Percentiles rank a stretch among this genome's conserved stretches.
These are phyloP conservation scores for Botrytis galanthina DNA, from an alignment of 2,329 filamentous ascomycete species.

Conservation along the genomic window DNA sequence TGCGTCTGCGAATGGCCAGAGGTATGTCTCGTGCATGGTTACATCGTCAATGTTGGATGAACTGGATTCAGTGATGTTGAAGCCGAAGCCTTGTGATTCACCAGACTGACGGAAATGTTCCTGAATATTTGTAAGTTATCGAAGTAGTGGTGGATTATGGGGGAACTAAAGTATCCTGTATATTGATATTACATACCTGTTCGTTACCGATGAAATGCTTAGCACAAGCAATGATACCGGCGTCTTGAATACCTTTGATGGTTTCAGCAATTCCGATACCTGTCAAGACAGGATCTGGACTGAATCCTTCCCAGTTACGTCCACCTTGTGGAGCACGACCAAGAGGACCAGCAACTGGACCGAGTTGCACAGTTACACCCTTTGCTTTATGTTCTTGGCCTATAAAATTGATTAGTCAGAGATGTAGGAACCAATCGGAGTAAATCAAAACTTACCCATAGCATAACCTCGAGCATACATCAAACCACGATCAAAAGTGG, in stretches of 20 bases:
- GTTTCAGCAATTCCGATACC: conserved; percentile 71
- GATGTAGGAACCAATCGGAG: background rate
- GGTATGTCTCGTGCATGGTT: conserved; percentile 59
- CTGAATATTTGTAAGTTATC: conserved; percentile 44
- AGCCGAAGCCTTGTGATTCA: conserved; percentile 55
- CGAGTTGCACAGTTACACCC: conserved; percentile 72
- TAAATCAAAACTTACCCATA: conserved; percentile 41
- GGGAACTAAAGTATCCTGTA: background rate
- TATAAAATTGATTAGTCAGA: background rate
- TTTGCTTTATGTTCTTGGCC: conserved; percentile 65
- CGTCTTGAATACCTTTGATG: conserved; percentile 76
- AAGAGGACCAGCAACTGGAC: conserved; percentile 67
- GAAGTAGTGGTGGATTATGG: conserved; percentile 43
- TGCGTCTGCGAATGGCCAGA: conserved; percentile 57
- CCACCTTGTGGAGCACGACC: conserved; percentile 65
- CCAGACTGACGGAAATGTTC: conserved; percentile 45
- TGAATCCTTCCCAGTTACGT: conserved; percentile 69
- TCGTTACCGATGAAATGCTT: conserved; percentile 74
- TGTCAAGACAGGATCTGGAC: conserved; percentile 68
- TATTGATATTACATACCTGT: conserved; percentile 51
- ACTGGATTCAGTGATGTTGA: conserved; percentile 58
- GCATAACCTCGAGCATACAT: conserved; percentile 51
- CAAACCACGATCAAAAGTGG: conserved; percentile 65
- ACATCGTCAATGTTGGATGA: conserved; percentile 58
- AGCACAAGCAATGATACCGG: conserved; percentile 78